Evolutionary conservation across 805 yeast species (phyloP).

Genomic region (Metschnikowia chrysomelidarum): DNA sequence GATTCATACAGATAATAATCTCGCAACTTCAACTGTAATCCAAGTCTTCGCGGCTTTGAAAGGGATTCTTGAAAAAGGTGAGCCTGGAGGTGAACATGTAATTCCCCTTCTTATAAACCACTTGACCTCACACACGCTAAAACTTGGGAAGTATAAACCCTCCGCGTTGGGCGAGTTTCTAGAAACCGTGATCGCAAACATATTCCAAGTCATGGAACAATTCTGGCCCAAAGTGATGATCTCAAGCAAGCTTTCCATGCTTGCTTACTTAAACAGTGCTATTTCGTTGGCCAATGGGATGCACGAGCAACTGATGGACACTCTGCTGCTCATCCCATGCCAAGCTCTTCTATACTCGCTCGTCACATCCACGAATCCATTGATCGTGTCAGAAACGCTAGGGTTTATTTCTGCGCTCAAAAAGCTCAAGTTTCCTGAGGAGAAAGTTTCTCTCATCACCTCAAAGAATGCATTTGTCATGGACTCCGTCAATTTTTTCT

Average conservation of each 20-base stretch:
- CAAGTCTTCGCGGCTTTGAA: not conserved
- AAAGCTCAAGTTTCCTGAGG: conserved; percentile 22
- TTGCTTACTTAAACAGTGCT: conserved; percentile 1
- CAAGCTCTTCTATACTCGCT: conserved; percentile 38
- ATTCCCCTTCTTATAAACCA: not conserved
- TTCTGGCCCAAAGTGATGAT: conserved; percentile 2
- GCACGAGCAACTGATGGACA: not conserved
- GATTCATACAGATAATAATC: not conserved
- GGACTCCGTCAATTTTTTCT: conserved; percentile 53
- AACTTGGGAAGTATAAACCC: not conserved
- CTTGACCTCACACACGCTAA: conserved; percentile 2
- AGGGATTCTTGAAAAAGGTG: not conserved
- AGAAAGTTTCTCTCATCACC: conserved; percentile 21
- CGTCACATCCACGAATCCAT: conserved; percentile 43
- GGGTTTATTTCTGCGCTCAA: conserved; percentile 46
- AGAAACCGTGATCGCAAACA: conserved; percentile 1
- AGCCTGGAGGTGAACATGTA: not conserved
- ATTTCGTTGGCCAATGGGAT: not conserved
- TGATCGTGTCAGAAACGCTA: conserved; percentile 45
- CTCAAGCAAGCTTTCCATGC: conserved; percentile 3
- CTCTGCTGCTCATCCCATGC: conserved; percentile 20
- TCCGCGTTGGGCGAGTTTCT: conserved; percentile 1
- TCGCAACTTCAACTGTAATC: not conserved
- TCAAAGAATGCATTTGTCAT: conserved; percentile 51
- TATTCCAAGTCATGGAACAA: not conserved